Evolutionary conservation across 2,329 filamentous ascomycete species (phyloP).

Genomic region (Trichophyton verrucosum): DNA sequence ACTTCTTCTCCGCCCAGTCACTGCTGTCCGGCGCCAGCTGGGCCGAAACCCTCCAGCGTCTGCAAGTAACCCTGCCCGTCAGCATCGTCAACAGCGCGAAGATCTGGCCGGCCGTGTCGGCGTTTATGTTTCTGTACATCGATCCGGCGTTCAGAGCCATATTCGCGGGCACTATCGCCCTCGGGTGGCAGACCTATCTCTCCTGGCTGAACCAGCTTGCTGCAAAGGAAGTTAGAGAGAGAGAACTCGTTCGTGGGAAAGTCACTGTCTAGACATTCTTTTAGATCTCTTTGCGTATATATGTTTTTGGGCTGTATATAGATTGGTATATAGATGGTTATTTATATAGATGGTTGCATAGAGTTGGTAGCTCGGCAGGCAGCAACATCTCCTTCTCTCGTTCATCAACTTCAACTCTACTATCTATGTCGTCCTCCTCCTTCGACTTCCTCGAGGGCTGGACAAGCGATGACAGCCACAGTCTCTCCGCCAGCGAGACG

Average conservation of each 20-base stretch:
- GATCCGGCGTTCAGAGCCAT: slow-evolving; percentile 66
- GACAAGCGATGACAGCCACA: not conserved
- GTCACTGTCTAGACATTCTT: not conserved
- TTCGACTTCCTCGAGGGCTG: not conserved
- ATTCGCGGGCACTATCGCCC: slow-evolving; percentile 65
- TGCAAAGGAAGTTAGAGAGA: slow-evolving; percentile 41
- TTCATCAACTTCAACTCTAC: not conserved
- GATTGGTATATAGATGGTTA: not conserved
- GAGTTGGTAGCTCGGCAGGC: not conserved
- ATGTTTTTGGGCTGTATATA: not conserved
- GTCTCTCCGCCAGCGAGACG: slow-evolving; percentile 26
- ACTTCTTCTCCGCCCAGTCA: slow-evolving; percentile 72
- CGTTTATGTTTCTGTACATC: slow-evolving; percentile 76
- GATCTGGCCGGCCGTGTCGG: slow-evolving; percentile 77
- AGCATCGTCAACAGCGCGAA: slow-evolving; percentile 71
- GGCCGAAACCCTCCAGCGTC: slow-evolving; percentile 53
- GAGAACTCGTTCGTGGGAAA: not conserved
- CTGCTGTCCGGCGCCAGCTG: slow-evolving; percentile 56
- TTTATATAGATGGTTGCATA: not conserved
- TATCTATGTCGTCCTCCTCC: not conserved
- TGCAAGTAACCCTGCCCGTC: slow-evolving; percentile 62
- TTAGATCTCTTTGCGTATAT: not conserved
- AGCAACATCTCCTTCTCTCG: not conserved
- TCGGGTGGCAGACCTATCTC: slow-evolving; percentile 88
- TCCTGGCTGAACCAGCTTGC: slow-evolving; percentile 65